Evolutionary conservation across 2,329 filamentous ascomycete species (phyloP).

Genomic region (Alternaria conjuncta): DNA sequence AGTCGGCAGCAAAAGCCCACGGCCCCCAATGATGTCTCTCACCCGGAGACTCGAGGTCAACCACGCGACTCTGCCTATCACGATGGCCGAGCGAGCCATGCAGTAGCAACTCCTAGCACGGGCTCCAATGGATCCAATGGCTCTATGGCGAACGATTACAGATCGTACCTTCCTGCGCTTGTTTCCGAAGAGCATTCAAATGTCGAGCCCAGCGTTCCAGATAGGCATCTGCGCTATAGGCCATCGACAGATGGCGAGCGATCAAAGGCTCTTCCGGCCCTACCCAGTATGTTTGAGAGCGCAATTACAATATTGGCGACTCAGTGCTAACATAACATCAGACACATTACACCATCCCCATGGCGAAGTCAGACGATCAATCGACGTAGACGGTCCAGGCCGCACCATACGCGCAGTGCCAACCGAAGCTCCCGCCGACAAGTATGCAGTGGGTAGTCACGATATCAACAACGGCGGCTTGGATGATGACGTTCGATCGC

Average conservation of each 20-base stretch:
- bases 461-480: conserved; percentile 13
- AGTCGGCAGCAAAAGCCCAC: background rate
- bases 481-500: conserved; percentile 14
- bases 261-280: conserved; percentile 7
- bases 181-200: conserved; percentile 15
- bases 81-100: background rate
- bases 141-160: conserved; percentile 32
- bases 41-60: conserved; percentile 12
- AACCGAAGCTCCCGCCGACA: background rate
- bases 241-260: conserved; percentile 6
- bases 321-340: conserved; percentile 3
- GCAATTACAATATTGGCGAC: background rate
- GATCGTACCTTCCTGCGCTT: conserved; percentile 24
- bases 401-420: background rate
- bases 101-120: background rate
- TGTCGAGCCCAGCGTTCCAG: conserved; percentile 50
- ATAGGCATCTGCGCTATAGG: conserved; percentile 34
- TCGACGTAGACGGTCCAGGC: background rate
- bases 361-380: background rate
- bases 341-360: background rate
- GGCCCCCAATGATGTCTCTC: background rate
- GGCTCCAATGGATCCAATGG: conserved; percentile 18
- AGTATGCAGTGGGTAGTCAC: conserved; percentile 8
- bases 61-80: conserved; percentile 20
- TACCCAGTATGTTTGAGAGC: conserved; percentile 13